phyloP scores from a whole-genome alignment of 805 yeast genomes.

The Saturnispora dispora region DNA sequence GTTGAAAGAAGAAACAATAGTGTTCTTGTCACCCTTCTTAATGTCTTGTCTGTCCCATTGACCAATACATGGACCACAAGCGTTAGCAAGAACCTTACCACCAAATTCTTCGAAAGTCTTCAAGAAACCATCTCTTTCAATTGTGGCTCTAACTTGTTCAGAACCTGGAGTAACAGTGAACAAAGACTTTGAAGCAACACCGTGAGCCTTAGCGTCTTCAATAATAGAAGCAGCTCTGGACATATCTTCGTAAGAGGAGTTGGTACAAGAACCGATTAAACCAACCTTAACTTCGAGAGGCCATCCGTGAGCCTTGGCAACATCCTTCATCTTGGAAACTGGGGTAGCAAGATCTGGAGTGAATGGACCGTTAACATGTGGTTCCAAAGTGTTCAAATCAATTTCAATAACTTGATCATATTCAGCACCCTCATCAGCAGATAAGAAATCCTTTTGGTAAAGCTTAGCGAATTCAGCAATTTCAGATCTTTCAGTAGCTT shows the following conservation, averaged over 20 bases:
- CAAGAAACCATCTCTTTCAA: slow-evolving; percentile 88
- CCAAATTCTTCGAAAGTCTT: slow-evolving; percentile 77
- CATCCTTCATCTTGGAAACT: slow-evolving; percentile 67
- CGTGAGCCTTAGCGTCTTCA: slow-evolving; percentile 76
- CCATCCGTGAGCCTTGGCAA: slow-evolving; percentile 70
- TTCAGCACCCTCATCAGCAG: slow-evolving; percentile 81
- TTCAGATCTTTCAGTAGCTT: slow-evolving; percentile 75
- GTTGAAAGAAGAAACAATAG: slow-evolving; percentile 94
- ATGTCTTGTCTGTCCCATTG: slow-evolving; percentile 96
- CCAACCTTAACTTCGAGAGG: slow-evolving; percentile 85
- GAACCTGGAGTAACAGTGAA: slow-evolving; percentile 97
- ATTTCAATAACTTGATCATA: slow-evolving; percentile 91
- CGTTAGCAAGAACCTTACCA: slow-evolving; percentile 89
- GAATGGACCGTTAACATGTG: slow-evolving; percentile 95
- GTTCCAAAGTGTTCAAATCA: slow-evolving; percentile 79
- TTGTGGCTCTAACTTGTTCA: slow-evolving; percentile 95
- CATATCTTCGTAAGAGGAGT: slow-evolving; percentile 98
- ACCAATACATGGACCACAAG: slow-evolving; percentile 99
- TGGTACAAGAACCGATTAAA: slow-evolving; percentile 95
- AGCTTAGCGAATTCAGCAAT: slow-evolving; percentile 66
- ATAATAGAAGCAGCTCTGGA: slow-evolving; percentile 89
- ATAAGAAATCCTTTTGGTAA: slow-evolving; percentile 42
- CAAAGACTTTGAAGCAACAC: slow-evolving; percentile 82
- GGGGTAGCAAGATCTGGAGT: slow-evolving; percentile 97
- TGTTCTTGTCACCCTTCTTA: slow-evolving; percentile 54